Evolutionary conservation across 306 rosid species (phyloP).

Genomic region (Echinosophora koreensis): DNA sequence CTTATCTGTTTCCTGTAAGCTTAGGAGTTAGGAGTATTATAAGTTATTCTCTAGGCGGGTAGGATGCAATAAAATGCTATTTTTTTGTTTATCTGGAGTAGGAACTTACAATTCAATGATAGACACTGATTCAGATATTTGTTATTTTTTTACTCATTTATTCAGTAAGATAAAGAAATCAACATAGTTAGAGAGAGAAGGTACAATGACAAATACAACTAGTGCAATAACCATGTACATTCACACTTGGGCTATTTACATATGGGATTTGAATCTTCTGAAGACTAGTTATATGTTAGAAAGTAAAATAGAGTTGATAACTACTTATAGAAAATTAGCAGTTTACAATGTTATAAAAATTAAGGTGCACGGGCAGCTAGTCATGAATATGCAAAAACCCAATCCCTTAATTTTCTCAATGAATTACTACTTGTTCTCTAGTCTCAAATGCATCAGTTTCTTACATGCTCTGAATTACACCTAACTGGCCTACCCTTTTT

Average conservation of each 20-base stretch:
- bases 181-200: not conserved
- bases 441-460: no score
- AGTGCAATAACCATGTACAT: not conserved
- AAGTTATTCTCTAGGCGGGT: not conserved
- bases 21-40: not conserved
- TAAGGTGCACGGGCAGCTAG: no score
- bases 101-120: not conserved
- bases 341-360: no score
- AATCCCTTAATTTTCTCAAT: no score
- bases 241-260: not conserved
- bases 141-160: not conserved
- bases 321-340: not conserved
- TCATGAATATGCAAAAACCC: no score
- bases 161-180: not conserved
- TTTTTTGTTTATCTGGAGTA: not conserved
- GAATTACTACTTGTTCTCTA: no score
- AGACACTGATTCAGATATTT: not conserved
- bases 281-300: not conserved
- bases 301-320: not conserved
- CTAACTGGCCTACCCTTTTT: no score
- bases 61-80: not conserved
- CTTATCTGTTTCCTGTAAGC: constrained; percentile 1
- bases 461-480: no score
- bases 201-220: not conserved
- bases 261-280: not conserved